phyloP scores from a whole-genome alignment of 352 stramenopile species.

The Phytopythium boreale region DNA sequence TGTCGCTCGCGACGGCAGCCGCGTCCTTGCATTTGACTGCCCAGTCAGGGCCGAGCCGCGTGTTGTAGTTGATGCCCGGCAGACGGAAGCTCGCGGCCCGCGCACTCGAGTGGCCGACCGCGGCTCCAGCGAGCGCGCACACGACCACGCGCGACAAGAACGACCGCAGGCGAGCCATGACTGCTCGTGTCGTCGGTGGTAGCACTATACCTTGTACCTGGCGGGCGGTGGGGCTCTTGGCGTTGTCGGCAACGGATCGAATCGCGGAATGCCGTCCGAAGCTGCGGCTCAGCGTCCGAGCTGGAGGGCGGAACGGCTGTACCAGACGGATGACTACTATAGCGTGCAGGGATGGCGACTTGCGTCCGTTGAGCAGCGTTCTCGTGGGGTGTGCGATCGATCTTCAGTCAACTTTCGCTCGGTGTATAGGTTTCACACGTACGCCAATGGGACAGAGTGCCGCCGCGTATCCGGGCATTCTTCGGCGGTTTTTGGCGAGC shows the following conservation, averaged over 20 bases:
- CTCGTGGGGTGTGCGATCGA: too few relatives aligned
- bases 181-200: background rate
- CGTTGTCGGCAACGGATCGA: background rate
- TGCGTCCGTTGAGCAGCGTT: background rate
- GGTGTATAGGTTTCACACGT: background rate
- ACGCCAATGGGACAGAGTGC: background rate
- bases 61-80: constrained; percentile 74
- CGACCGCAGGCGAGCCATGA: background rate
- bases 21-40: constrained; percentile 42
- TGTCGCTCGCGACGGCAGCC: constrained; percentile 33
- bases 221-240: background rate
- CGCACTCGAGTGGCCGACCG: constrained; percentile 1
- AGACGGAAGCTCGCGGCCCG: constrained; percentile 26
- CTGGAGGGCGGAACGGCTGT: too few relatives aligned
- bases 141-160: background rate
- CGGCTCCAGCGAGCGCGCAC: constrained; percentile 2
- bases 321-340: background rate
- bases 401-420: too few relatives aligned
- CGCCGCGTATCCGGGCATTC: background rate
- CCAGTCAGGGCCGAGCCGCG: constrained; percentile 51
- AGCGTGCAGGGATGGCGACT: too few relatives aligned
- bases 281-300: background rate
- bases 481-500: background rate
- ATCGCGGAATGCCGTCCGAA: background rate
- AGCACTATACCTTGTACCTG: background rate